Conservation (phyloP, 129 eudicot genomes). For the Lactuca saligna region DNA sequence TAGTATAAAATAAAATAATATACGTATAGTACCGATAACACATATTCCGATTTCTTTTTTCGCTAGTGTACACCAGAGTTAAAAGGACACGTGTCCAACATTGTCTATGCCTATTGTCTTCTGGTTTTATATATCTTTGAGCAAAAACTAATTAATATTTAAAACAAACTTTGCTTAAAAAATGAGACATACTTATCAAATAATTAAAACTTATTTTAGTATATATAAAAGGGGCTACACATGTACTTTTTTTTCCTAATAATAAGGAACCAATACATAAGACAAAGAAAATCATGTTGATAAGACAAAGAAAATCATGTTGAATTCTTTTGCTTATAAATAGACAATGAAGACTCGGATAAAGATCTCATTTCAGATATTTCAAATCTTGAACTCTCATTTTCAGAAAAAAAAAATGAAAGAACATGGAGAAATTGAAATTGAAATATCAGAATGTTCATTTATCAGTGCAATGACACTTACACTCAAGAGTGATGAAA, state of each 20-base stretch:
- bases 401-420: conserved; percentile 32
- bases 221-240: neutral
- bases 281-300: conserved; percentile 2
- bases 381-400: neutral
- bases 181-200: too few species aligned
- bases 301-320: conserved; percentile 5
- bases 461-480: conserved; percentile 61
- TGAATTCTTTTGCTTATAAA: conserved; percentile 10
- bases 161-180: neutral
- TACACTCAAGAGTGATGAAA: conserved; percentile 28
- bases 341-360: neutral
- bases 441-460: conserved; percentile 20
- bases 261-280: conserved; percentile 15
- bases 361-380: neutral
- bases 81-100: neutral
- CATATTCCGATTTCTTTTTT: too few species aligned
- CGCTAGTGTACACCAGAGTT: too few species aligned
- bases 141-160: too few species aligned
- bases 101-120: neutral
- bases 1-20: too few species aligned
- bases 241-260: conserved; percentile 4
- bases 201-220: too few species aligned
- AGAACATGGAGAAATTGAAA: conserved; percentile 12
- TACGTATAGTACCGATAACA: neutral
- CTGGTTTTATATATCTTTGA: neutral